Conservation (phyloP, 805 yeast species). For the Ogataea siamensis region DNA sequence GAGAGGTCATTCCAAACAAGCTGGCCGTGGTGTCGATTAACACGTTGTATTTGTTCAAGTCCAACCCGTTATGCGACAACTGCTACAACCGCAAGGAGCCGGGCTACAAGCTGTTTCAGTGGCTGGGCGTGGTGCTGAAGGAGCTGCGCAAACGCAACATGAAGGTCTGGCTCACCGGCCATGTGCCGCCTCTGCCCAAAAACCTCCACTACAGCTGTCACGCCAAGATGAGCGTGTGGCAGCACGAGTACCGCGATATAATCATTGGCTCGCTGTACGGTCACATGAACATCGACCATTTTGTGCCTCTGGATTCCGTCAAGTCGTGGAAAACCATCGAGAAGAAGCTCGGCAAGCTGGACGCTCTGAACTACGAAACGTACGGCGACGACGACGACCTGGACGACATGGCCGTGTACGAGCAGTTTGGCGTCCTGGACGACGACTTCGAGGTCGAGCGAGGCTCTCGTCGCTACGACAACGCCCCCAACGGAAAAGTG, state of each 20-base stretch:
- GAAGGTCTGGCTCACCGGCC: slow-evolving; percentile 87
- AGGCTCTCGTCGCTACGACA: slow-evolving; percentile 45
- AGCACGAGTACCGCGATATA: slow-evolving; percentile 78
- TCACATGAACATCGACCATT: slow-evolving; percentile 89
- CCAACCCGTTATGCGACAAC: slow-evolving; percentile 79
- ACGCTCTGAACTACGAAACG: slow-evolving; percentile 12
- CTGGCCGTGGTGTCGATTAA: slow-evolving; percentile 78
- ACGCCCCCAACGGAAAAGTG: slow-evolving; percentile 66
- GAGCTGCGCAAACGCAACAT: slow-evolving; percentile 70
- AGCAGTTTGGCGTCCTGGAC: slow-evolving; percentile 24
- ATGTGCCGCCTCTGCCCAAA: slow-evolving; percentile 83
- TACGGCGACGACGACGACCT: slow-evolving; percentile 30
- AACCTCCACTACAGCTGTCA: slow-evolving; percentile 73
- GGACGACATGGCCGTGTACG: slow-evolving; percentile 19
- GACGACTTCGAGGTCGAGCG: slow-evolving; percentile 20
- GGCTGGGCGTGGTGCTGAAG: slow-evolving; percentile 74
- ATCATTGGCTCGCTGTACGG: slow-evolving; percentile 83
- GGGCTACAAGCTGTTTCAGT: slow-evolving; percentile 70
- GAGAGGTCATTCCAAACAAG: slow-evolving; percentile 75
- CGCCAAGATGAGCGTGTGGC: slow-evolving; percentile 76
- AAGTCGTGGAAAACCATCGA: slow-evolving; percentile 58
- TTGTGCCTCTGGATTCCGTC: slow-evolving; percentile 69
- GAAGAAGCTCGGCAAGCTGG: slow-evolving; percentile 22
- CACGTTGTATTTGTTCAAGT: slow-evolving; percentile 69
- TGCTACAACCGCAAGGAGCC: slow-evolving; percentile 75